phyloP scores from a whole-genome alignment of 169 alveolate species.

The Perkinsus marinus region DNA sequence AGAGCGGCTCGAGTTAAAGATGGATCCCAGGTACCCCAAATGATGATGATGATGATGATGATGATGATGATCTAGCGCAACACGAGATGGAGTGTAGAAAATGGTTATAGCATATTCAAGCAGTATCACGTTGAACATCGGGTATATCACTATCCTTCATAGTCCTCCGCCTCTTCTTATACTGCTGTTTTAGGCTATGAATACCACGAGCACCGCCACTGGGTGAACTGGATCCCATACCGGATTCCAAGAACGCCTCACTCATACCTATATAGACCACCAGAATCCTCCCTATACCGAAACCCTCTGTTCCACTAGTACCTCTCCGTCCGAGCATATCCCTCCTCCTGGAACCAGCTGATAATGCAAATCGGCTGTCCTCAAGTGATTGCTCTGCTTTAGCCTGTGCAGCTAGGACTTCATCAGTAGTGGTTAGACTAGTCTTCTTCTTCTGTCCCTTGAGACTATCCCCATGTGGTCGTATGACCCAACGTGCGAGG shows the following conservation, averaged over 20 bases:
- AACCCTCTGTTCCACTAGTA: neutral
- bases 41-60: too few species aligned
- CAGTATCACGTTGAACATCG: neutral
- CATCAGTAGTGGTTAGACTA: neutral
- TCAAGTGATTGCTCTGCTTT: neutral
- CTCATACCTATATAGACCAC: neutral
- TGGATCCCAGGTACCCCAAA: too few species aligned
- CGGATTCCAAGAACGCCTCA: neutral
- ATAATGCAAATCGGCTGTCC: neutral
- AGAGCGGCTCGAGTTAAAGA: too few species aligned
- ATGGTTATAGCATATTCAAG: too few species aligned
- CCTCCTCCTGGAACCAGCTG: neutral
- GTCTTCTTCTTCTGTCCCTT: neutral
- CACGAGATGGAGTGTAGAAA: too few species aligned
- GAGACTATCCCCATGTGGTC: neutral
- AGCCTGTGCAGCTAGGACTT: neutral
- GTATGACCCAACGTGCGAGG: neutral
- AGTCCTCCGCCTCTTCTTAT: neutral
- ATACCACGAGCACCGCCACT: neutral
- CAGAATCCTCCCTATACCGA: neutral
- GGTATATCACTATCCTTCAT: neutral
- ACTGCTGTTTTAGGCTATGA: neutral
- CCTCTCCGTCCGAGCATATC: neutral
- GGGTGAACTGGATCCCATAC: neutral
- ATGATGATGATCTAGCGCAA: too few species aligned